Base-by-base conservation (phyloP, 305 asterid species). In the Nicotiana rustica region DNA sequence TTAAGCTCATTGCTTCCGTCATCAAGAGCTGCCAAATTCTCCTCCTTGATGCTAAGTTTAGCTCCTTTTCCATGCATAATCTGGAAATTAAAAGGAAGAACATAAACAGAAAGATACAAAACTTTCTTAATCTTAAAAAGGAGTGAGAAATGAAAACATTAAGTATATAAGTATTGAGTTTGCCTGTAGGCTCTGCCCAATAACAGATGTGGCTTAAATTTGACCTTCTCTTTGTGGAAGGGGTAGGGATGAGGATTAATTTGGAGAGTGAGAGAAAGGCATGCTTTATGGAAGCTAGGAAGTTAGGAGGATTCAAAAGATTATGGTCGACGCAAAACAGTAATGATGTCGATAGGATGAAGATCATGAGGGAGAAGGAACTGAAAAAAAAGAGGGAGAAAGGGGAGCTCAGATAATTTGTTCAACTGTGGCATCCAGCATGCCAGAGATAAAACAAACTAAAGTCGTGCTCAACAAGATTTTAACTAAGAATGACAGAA, bases 71-170 rank as follows among this genome's bases (percentile, higher is more conserved):
- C 67, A 80, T 80, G 83, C 65, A 65, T 65, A 70, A 10, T 17
- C 83, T 80, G 78, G 33, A 80, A 80, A 80, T 15, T 70, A 56
- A 21, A 67, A 47, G 61, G 19, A 36, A 77, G n/a, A 80, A 31
- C 61, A 38, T 69, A 60, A 71, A 44, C 19, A 29, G 10, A 59
- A 47, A 21, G 21, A 47, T 7, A 29, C 47, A 35, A 80, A 17
- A 7, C 52, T 73, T 73, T 49, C 62, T 73, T 49, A 73, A 36
- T 25, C 21, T 25, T 29, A 10, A 9, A 65, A 80, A 31, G 62
- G 82, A 38, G 60, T 44, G 64, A 41, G 44, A 79, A 12, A 60
- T 21, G 49, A 38, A 19, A 78, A 18, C 9, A 41, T 10, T 41
- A 55, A 69, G 35, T 41, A 69, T 38, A n/a, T 17, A 69, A 69